Evolutionary conservation across 2,329 filamentous ascomycete species (phyloP).

Genomic region (Tolypocladium sp.): DNA sequence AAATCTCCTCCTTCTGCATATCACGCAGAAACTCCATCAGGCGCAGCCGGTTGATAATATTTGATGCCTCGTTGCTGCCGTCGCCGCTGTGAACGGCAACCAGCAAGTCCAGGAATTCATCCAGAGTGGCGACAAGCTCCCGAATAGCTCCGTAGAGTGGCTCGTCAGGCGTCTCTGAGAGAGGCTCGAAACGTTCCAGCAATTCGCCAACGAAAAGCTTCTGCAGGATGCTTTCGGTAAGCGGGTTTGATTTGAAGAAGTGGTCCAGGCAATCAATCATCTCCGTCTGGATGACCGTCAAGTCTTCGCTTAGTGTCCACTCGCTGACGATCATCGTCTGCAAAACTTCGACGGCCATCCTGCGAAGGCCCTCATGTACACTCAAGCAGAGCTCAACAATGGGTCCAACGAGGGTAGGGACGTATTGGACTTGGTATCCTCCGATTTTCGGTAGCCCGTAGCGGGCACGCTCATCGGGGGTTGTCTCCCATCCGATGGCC

Average conservation of each 20-base stretch:
- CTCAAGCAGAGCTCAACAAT: conserved; percentile 92
- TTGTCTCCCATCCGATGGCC: conserved; percentile 92
- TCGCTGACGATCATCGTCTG: conserved; percentile 98
- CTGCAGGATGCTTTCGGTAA: conserved; percentile 82
- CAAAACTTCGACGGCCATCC: conserved; percentile 84
- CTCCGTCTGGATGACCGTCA: conserved; percentile 86
- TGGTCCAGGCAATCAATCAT: conserved; percentile 90
- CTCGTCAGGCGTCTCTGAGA: conserved; percentile 59
- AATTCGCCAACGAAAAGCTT: conserved; percentile 89
- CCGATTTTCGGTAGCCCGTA: conserved; percentile 81
- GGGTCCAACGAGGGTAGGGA: conserved; percentile 80
- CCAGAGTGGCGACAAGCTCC: conserved; percentile 72
- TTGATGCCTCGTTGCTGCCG: conserved; percentile 61
- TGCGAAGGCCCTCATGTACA: conserved; percentile 82
- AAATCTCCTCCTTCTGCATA: conserved; percentile 96
- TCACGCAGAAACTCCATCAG: conserved; percentile 95
- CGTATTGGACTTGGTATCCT: conserved; percentile 97
- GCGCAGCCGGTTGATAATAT: conserved; percentile 79
- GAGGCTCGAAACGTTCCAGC: conserved; percentile 66
- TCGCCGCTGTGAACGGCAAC: conserved; percentile 81
- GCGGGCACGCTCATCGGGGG: conserved; percentile 62
- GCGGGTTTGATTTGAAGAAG: conserved; percentile 79
- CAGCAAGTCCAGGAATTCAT: conserved; percentile 84
- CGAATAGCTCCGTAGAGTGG: conserved; percentile 67
- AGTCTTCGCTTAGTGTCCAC: conserved; percentile 89